Evolutionary conservation across 2,329 filamentous ascomycete species (phyloP), one percentile per base, ranked within the genome.

Genomic region (Fusarium torreyae): DNA sequence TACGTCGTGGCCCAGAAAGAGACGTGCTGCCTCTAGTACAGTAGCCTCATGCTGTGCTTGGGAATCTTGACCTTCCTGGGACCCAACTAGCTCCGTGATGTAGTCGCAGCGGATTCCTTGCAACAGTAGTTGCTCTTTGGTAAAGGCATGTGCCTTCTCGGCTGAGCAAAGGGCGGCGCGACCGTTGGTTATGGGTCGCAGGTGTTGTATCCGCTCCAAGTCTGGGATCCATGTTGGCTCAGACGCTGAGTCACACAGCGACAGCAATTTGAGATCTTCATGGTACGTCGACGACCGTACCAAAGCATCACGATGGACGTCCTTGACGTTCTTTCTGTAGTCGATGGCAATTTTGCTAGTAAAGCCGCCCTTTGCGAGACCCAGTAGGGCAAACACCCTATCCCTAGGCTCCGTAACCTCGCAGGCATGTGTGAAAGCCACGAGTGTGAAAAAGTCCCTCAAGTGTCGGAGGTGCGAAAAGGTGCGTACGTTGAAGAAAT

Each of bases 181-280:
- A 24, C 43, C 43, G n/a, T n/a, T 4, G 9, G 18, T 31, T 5
- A 56, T 56, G 7, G 43, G 53, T 7, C 24, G 53, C 34, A 28
- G 53, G 10, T 34, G 53, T 7, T 56, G 34, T 17, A 56, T 49
- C 53, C 34, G 43, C 8, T 56, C 43, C 24, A 56, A 20, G 34
- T 56, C 53, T 9, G 43, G 53, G 11, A 56, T 56, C 34, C 34
- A 56, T 13, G 34, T 56, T 14, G 43, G 53, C 43, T 56, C 34
- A 8, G 53, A 56, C 18, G 53, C 53, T 5, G 34, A 49, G n/a
- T 56, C 43, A 10, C 34, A 56, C 43, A 56, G 43, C 7, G 43
- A 28, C 34, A 56, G 33, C 34, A 56, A 15, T 7, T 56, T 56
- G 24, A 56, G 53, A 24, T 56, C 7, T 22, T 31, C 31, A 40